Base-by-base conservation (phyloP, 192 early-diverging fungal species). In the Chytriomyces sp. region DNA sequence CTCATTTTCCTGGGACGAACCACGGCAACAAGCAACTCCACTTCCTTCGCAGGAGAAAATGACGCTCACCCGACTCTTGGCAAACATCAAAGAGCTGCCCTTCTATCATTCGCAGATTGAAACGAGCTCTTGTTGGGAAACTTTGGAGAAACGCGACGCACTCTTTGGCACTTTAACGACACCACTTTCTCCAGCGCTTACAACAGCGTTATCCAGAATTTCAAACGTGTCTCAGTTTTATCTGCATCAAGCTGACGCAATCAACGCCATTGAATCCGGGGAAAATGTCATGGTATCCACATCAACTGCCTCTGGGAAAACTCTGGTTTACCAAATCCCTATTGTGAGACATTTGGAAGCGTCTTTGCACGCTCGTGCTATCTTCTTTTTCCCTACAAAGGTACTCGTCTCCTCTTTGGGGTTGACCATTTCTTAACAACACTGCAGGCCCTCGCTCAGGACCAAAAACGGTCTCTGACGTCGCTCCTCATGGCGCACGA, bases 371-470 rank as follows among this genome's bases (percentile, higher is more conserved):
- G 62, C 70, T 8, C 80, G 75, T 4, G 81, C 87, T 6, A 67
- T 94, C 36, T 84, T 87, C 22, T 68, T 94, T 1, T 93, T 90
- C 60, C 93, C 93, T 5, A 94, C 93, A 7, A 93, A 94, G 64
- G 81, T 79, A 77, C 17, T 22, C 49, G 12, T 3, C 30, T 74
- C 53, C n/a, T 59, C 10, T 57, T 22, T 76, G n/a, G n/a, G 33
- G 38, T 39, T 7, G 37, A 10, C 62, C 34, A 22, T 38, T 66
- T 49, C 44, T 49, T 22, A 49, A 49, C 44, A 49, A 36, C 70
- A 33, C 28, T 5, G n/a, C 32, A 82, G 78, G 91, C 93, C 7
- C 77, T 94, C 6, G 89, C 92, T 0, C 91, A 92, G 72, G 92
- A 94, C 79, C 93, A 94, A 75, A 79, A 84, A 12, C 64, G 75